A percentile compares a stretch with the other conserved stretches of the same genome.
These are phyloP conservation scores for Austroboletus olivaceoglutinosus DNA, from an alignment of 1,284 basidiomycete species.

Conservation along the genomic window DNA sequence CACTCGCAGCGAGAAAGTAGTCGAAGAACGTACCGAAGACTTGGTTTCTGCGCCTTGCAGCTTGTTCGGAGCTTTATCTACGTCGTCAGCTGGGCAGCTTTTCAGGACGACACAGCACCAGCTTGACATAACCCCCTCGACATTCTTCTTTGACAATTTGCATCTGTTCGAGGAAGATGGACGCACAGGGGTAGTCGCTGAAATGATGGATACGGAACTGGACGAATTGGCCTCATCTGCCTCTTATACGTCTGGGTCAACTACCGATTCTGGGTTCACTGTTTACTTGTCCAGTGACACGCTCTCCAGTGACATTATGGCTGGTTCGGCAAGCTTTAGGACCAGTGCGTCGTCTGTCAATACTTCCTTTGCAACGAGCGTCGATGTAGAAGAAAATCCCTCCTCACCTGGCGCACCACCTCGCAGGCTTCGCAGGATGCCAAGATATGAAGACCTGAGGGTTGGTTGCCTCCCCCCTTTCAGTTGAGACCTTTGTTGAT, in stretches of 20 bases:
- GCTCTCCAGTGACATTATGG: slow-evolving; percentile 1
- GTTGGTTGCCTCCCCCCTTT: slow-evolving; percentile 1
- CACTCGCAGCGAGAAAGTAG: background rate
- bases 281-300: slow-evolving; percentile 13
- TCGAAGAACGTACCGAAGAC: background rate
- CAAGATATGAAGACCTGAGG: slow-evolving; percentile 18
- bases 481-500: background rate
- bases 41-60: background rate
- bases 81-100: background rate
- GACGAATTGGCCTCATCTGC: background rate
- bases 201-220: background rate
- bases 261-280: background rate
- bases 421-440: slow-evolving; percentile 22
- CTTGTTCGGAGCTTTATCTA: background rate
- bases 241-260: background rate
- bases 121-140: background rate
- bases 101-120: background rate
- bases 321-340: background rate
- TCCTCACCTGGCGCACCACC: background rate
- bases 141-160: background rate
- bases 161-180: slow-evolving; percentile 9
- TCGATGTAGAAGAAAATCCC: slow-evolving; percentile 10
- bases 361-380: slow-evolving; percentile 24
- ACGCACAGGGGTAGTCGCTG: background rate
- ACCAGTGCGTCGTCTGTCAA: background rate